A percentile compares a stretch with the other conserved stretches of the same genome.
Conservation (phyloP, 2,329 filamentous ascomycete genomes). For the Pseudogymnoascus sp. region DNA sequence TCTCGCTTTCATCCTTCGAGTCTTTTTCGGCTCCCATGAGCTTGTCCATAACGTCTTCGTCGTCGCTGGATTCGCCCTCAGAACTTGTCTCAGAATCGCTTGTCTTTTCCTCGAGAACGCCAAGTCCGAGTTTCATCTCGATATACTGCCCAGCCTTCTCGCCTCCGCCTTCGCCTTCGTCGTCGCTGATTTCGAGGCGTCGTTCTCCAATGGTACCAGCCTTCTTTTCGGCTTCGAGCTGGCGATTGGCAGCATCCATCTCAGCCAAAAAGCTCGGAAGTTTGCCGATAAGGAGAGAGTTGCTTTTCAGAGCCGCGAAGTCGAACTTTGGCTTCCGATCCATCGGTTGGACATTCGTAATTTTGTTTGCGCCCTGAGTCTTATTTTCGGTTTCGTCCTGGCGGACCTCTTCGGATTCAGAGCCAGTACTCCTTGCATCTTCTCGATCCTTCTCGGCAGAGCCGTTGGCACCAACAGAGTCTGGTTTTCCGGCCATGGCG, state of each 20-base stretch:
- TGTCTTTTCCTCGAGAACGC: slow-evolving; percentile 17
- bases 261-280: slow-evolving; percentile 15
- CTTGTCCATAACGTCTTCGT: slow-evolving; percentile 9
- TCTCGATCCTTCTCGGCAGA: not conserved
- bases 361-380: not conserved
- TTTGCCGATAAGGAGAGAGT: not conserved
- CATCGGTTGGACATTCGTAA: slow-evolving; percentile 17
- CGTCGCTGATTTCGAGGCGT: slow-evolving; percentile 9
- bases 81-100: slow-evolving; percentile 8
- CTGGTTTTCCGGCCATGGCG: slow-evolving; percentile 3
- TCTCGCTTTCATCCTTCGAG: not conserved
- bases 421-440: not conserved
- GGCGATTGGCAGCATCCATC: slow-evolving; percentile 18
- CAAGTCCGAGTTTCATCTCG: slow-evolving; percentile 17
- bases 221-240: slow-evolving; percentile 13
- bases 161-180: not conserved
- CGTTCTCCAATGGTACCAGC: slow-evolving; percentile 10
- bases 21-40: slow-evolving; percentile 3
- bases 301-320: slow-evolving; percentile 8
- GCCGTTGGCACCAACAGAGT: not conserved
- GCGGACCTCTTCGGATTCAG: not conserved
- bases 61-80: slow-evolving; percentile 5
- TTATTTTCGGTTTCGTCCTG: not conserved
- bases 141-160: slow-evolving; percentile 10
- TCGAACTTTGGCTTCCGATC: slow-evolving; percentile 16